Evolutionary conservation across 768 basidiomycete species (phyloP), one percentile per base, ranked within the genome.

Genomic region (Mycena vitilis): DNA sequence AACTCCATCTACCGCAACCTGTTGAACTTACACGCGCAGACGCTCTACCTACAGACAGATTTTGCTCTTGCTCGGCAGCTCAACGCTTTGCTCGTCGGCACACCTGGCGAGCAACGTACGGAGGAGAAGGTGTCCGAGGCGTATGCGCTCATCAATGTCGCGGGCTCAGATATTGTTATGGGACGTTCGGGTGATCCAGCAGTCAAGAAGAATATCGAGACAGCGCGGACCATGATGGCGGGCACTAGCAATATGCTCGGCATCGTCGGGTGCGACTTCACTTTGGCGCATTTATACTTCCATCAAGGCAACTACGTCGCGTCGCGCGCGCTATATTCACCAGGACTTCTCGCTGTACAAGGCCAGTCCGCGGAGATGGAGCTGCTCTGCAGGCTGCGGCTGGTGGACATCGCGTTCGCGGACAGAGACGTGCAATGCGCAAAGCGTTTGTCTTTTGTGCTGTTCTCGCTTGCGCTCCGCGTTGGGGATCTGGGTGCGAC

Each of bases 81-180:
- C 15, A 60, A 60, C 25, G 37, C n/a, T n/a, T 12, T 25, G 22
- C 60, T 60, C 8, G 9, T 60, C 8, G 60, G 60, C 16, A 25
- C 23, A 15, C 60, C 48, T 25, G 49, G 60, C 12, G 37, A 49
- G 22, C 60, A 60, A 37, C 60, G 60, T 20, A 38, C 60, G 38
- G n/a, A 60, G 48, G 60, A 60, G 36, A 60, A 60, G 20, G 22
- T 60, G 7, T 60, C 60, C 60, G 37, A 60, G 49, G 60, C 60
- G 15, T 60, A 51, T 38, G 60, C 60, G 2, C 60, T 37, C 60
- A 25, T 60, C 48, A 60, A 60, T 20, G 25, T 60, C 20, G 60
- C 60, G 5, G 15, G 60, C 36, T 38, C 60, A 0, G 60, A 60
- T 51, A 60, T 60, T 48, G 25, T 30, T 10, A 60, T 60, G 60